Base-by-base conservation (phyloP, 345 rosid species). In the Aurinia saxatilis region DNA sequence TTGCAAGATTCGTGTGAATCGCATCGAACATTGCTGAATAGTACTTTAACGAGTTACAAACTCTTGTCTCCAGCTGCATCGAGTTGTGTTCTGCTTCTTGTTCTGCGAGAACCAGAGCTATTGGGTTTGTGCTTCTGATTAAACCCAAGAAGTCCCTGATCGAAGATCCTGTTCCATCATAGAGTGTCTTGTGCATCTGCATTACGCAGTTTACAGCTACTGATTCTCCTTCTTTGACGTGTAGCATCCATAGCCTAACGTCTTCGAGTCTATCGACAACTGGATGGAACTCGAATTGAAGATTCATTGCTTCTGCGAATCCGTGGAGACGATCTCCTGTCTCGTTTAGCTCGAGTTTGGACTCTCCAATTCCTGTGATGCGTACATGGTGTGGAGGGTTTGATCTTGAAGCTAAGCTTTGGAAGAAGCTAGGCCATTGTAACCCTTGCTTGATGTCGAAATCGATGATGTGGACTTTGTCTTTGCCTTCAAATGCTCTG, bases 231-330 rank as follows among this genome's bases (percentile, higher is more conserved):
- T 87, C 99, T 79, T 87, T 93, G 65, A 93, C 90, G 74, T 93
- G 99, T 23, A 93, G 97, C 99, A 93, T 93, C 99, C 99, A 93
- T 65, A 93, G 67, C 73, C 99, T 83, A 56, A 90, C 99, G 64
- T 93, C 99, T 58, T 93, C 99, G 41, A 93, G 76, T 64, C 97
- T 78, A 73, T 93, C 99, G 31, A 93, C 95, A 0, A 93, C 97
- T 0, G 99, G 91, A 35, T 93, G 99, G 55, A 93, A 93, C 86
- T 90, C 96, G 21, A 93, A 93, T 14, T 84, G 86, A 45, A 93
- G 74, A 77, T 82, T 84, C 77, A 93, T 72, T 1, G 87, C 85
- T 68, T 85, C 92, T 0, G 99, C 96, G 40, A 90, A 87, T 36
- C 83, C 80, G 3, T 85, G 74, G 18, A 93, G 95, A 49, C 99